Conservation (phyloP, 1,284 basidiomycete species). For the Pulchroboletus neoregius region DNA sequence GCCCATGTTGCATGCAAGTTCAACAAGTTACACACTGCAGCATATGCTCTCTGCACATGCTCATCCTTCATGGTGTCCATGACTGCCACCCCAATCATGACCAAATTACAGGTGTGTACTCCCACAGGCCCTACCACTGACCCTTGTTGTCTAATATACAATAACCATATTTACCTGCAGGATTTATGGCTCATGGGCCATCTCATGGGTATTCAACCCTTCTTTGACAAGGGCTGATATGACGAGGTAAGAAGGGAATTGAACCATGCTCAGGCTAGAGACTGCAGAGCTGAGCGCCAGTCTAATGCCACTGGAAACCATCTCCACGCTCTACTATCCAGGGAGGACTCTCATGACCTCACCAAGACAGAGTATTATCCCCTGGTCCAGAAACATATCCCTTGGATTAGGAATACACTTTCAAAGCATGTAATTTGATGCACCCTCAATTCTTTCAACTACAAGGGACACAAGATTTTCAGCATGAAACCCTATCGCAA, state of each 20-base stretch:
- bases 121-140: too few relatives aligned
- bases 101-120: not conserved
- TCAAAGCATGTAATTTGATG: not conserved
- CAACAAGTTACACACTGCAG: not conserved
- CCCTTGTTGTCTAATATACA: too few relatives aligned
- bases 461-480: not conserved
- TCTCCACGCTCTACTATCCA: too few relatives aligned
- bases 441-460: not conserved
- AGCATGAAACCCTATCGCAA: not conserved
- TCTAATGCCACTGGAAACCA: not conserved
- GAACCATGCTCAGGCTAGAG: not conserved
- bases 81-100: constrained; percentile 1
- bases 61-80: not conserved
- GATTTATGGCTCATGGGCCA: constrained; percentile 10
- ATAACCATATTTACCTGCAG: not conserved
- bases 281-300: not conserved
- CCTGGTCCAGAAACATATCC: not conserved
- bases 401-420: not conserved
- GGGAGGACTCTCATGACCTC: not conserved
- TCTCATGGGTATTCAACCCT: not conserved
- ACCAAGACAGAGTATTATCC: not conserved
- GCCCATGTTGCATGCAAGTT: not conserved
- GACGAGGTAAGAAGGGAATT: not conserved
- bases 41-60: not conserved
- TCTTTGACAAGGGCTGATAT: not conserved